Base-by-base conservation (phyloP, 2,329 filamentous ascomycete species). In the Pseudocercospora pini-densiflorae region DNA sequence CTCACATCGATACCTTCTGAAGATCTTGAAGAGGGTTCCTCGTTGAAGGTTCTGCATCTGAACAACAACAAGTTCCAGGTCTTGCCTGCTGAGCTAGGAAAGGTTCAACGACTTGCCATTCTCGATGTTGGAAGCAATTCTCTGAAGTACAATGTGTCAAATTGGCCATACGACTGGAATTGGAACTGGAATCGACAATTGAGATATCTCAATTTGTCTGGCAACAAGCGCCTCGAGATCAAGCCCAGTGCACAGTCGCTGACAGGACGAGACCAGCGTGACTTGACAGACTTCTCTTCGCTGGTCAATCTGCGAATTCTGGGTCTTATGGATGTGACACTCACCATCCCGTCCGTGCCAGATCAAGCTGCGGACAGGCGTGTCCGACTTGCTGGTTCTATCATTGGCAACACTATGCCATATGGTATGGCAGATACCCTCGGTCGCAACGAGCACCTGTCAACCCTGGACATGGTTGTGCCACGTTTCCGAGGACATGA, bases 141-240 rank as follows among this genome's bases (percentile, higher is more conserved):
- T 23, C 84, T 99, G 64, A 99, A 98, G 79, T 99, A 99, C 86
- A 99, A 99, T 77, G 96, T 99, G 57, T 95, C 93, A 31, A 99
- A 99, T 76, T 97, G 97, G 85, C 95, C 94, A 0, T 99, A 99
- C 77, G 95, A 99, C 77, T 99, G 95, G 95, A 99, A 99, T 75
- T 99, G 95, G 95, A 98, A 98, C 76, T 92, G 95, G 85, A 99
- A 99, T 75, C 92, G 92, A 58, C 96, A 97, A 74, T 82, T 99
- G 71, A 91, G 94, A 69, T 99, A 96, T 76, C 89, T 99, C 69
- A 99, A 98, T 76, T 85, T 99, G 75, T 98, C 94, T 0, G 95
- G 95, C 60, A 99, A 99, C 82, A 97, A 97, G 79, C 89, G 94
- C 59, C 82, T 99, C 36, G 95, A 99, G 79, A 98, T 99, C 81